Percentiles rank a stretch among this genome's conserved stretches.
Evolutionary conservation across 2,329 filamentous ascomycete species (phyloP).

Genomic region (Sporothrix pseudoabietina): DNA sequence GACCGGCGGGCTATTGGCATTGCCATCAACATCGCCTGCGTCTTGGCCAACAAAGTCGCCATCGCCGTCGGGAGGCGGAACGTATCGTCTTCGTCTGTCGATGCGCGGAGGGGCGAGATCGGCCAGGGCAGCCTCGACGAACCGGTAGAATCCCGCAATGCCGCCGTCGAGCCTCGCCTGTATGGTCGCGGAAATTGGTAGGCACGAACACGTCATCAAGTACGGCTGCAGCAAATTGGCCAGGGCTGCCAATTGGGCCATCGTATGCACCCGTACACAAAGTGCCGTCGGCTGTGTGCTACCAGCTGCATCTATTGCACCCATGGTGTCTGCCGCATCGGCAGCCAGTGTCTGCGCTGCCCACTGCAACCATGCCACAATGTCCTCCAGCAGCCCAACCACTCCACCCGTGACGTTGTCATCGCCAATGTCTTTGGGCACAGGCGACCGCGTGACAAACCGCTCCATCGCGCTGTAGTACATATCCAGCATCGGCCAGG

Average conservation of each 20-base stretch:
- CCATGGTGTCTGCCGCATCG: neutral
- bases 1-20: neutral
- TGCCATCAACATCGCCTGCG: neutral
- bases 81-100: slow-evolving; percentile 4
- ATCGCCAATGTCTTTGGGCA: slow-evolving; percentile 45
- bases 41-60: neutral
- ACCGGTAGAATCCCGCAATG: slow-evolving; percentile 4
- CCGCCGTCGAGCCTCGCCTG: slow-evolving; percentile 24
- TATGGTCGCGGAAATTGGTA: slow-evolving; percentile 6
- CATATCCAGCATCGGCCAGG: slow-evolving; percentile 54
- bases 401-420: slow-evolving; percentile 41
- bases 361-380: slow-evolving; percentile 36
- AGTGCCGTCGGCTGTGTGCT: slow-evolving; percentile 24
- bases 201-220: slow-evolving; percentile 31
- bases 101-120: neutral
- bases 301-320: neutral
- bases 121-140: slow-evolving; percentile 23
- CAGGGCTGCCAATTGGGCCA: slow-evolving; percentile 35
- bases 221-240: slow-evolving; percentile 34
- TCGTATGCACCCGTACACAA: slow-evolving; percentile 37
- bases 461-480: slow-evolving; percentile 50
- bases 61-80: neutral
- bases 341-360: slow-evolving; percentile 10
- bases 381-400: slow-evolving; percentile 40
- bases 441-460: slow-evolving; percentile 42